Evolutionary conservation across 345 rosid genomes (phyloP).

Genomic region (Euphorbia lathyris): DNA sequence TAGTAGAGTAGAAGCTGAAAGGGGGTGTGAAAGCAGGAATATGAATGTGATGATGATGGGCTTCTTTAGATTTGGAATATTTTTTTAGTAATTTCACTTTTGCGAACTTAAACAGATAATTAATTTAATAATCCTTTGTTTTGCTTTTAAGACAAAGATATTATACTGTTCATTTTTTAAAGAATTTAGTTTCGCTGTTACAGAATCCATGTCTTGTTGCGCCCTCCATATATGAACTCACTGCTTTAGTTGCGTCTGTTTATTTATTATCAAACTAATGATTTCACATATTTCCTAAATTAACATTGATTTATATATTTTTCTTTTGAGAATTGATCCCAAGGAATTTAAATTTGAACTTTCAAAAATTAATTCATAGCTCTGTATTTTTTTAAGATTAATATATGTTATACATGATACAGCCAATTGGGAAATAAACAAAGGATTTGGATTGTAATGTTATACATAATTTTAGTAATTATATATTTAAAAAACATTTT

Average conservation of each 20-base stretch:
- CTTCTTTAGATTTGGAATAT: conserved; percentile 21
- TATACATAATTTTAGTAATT: too few species aligned
- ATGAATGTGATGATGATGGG: conserved; percentile 7
- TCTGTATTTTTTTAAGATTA: too few species aligned
- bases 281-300: too few species aligned
- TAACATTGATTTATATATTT: too few species aligned
- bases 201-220: conserved; percentile 19
- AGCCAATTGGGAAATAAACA: too few species aligned
- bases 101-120: not conserved
- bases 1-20: conserved; percentile 9
- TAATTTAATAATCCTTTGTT: conserved; percentile 1
- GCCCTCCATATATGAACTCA: not conserved
- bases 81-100: not conserved
- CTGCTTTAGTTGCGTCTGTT: not conserved
- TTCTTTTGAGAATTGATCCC: too few species aligned
- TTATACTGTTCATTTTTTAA: not conserved
- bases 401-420: too few species aligned
- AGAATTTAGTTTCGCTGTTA: not conserved
- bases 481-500: too few species aligned
- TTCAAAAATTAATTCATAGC: too few species aligned
- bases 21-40: conserved; percentile 16
- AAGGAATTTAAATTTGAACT: too few species aligned
- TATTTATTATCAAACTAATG: not conserved
- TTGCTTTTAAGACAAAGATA: conserved; percentile 22
- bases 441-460: too few species aligned